Evolutionary conservation across 2,329 filamentous ascomycete genomes (phyloP), one percentile per base, ranked within the genome.

Genomic region (Cryphonectria naterciae): DNA sequence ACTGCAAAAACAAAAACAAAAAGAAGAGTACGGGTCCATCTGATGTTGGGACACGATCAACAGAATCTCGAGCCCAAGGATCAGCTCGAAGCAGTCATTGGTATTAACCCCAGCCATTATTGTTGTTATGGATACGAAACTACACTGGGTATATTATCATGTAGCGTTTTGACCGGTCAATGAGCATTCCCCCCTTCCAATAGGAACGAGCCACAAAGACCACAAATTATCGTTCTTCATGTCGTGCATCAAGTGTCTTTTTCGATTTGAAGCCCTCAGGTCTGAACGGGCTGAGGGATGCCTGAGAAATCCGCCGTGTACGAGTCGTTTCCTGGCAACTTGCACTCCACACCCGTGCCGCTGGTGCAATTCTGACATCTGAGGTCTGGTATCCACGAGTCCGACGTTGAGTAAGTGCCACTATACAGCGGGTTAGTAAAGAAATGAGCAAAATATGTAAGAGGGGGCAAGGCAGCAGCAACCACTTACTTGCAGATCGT

Each of bases 401-500:
- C 71, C 8, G 66, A 63, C 15, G 69, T 71, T 7, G 62, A 65
- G 32, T 68, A 68, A 22, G 68, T 61, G 43, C 54, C 54, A 41
- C 71, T 73, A 32, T 28, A 28, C 17, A 8, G 37, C 41, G 5
- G 58, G 63, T 73, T 22, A 73, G 71, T 22, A 73, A 69, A 54
- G 8, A 22, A 7, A 39, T 4, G 49, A 17, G 19, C 43, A 28
- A 35, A 22, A 37, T 35, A 17, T 74, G 75, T 1, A 81, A 11
- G 13, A 46, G 41, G 17, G 25, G 10, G 15, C 6, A 32, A 15
- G 25, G 19, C 28, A 11, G n/a, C 5, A 32, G 28, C 25, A n/a
- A 46, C 28, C 17, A 65, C 68, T 39, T 65, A 66, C 68, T 60
- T 79, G 75, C 85, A 87, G 19, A 82, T 78, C 39, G 78, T 78